Evolutionary conservation across 179 eudicot species (phyloP).

Genomic region (Vitellaria paradoxa): DNA sequence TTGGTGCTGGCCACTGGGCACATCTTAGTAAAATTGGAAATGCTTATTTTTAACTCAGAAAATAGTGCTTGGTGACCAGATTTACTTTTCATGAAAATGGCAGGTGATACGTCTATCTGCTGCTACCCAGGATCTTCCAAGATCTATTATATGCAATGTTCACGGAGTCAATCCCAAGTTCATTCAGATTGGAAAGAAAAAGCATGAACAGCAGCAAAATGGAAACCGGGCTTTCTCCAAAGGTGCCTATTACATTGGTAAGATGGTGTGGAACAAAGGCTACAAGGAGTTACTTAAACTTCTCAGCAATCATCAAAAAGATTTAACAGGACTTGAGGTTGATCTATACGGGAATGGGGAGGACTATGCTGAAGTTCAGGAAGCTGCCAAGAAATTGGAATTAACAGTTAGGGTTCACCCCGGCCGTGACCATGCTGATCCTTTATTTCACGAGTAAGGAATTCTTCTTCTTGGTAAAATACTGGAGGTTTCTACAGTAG

Average conservation of each 20-base stretch:
- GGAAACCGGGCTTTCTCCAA: constrained; percentile 55
- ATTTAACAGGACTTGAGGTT: constrained; percentile 67
- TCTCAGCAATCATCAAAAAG: constrained; percentile 63
- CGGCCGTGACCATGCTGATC: constrained; percentile 96
- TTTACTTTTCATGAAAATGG: constrained; percentile 26
- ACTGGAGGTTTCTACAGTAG: neutral
- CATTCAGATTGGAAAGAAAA: constrained; percentile 76
- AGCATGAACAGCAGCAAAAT: constrained; percentile 49
- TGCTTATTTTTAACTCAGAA: neutral
- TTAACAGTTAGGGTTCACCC: constrained; percentile 66
- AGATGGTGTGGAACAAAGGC: constrained; percentile 97
- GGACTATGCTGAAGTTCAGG: constrained; percentile 72
- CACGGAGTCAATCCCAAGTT: constrained; percentile 98
- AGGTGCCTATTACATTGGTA: constrained; percentile 93
- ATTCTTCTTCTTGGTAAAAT: neutral
- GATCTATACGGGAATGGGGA: constrained; percentile 90
- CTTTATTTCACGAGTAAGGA: constrained; percentile 88
- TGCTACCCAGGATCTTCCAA: constrained; percentile 92
- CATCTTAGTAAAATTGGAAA: neutral
- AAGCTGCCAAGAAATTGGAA: constrained; percentile 63
- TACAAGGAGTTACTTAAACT: constrained; percentile 85
- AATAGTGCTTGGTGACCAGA: constrained; percentile 6
- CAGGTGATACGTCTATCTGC: constrained; percentile 96
- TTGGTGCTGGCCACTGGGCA: neutral
- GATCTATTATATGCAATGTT: constrained; percentile 90